phyloP scores from a whole-genome alignment of 1,284 basidiomycete species.

The Rhodotorula sp. region DNA sequence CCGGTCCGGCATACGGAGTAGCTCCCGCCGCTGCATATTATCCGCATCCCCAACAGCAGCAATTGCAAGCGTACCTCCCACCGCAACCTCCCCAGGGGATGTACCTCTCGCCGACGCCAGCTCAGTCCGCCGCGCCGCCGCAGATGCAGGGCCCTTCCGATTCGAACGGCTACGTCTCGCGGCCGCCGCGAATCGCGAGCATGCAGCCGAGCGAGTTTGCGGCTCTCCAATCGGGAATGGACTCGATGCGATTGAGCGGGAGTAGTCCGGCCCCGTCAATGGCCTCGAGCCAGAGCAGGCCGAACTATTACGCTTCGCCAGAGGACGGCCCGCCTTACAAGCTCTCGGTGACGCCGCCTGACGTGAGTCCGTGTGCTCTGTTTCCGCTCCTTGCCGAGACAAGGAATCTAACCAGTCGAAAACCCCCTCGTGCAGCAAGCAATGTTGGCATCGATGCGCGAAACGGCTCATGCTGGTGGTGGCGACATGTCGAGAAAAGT shows the following conservation, averaged over 20 bases:
- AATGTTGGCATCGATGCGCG: conserved; percentile 35
- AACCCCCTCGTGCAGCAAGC: conserved; percentile 18
- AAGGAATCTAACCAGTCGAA: background rate
- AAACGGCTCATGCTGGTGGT: conserved; percentile 21
- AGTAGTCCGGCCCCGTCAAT: background rate
- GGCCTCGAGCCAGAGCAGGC: background rate
- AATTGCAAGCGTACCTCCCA: conserved; percentile 7
- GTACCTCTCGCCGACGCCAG: conserved; percentile 12
- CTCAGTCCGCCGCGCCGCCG: background rate
- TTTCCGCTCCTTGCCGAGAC: background rate
- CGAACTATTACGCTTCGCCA: conserved; percentile 32
- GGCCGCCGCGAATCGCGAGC: conserved; percentile 22
- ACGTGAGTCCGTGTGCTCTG: conserved; percentile 8
- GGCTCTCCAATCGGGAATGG: conserved; percentile 17
- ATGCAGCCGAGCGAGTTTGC: conserved; percentile 30
- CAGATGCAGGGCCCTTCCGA: background rate
- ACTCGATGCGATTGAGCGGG: conserved; percentile 2
- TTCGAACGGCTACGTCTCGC: conserved; percentile 4
- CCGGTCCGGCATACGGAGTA: conserved; percentile 2
- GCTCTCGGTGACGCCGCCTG: conserved; percentile 35
- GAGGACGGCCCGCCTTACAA: conserved; percentile 40
- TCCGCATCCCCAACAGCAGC: conserved; percentile 7
- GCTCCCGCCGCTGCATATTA: conserved; percentile 7
- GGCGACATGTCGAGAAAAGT: conserved; percentile 55
- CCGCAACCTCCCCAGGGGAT: background rate